Evolutionary conservation across 352 stramenopile species (phyloP).

Genomic region (Pythium phragmitis): DNA sequence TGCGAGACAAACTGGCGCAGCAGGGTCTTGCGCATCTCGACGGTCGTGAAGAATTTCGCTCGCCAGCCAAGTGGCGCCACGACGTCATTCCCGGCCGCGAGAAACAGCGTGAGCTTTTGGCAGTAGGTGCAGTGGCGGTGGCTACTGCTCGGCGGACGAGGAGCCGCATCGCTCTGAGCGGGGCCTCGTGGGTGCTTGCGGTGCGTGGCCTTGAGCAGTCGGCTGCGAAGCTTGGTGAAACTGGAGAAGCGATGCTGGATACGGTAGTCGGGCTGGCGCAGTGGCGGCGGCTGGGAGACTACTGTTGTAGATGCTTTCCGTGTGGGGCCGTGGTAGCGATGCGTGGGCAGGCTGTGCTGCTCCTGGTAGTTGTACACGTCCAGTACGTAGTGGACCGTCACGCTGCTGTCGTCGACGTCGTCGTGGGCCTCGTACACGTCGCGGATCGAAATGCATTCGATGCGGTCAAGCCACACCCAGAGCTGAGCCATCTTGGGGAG

Average conservation of each 20-base stretch:
- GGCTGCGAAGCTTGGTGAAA: constrained; percentile 49
- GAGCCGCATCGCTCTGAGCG: constrained; percentile 11
- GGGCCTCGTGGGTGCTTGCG: constrained; percentile 33
- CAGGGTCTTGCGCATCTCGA: constrained; percentile 27
- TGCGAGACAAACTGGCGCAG: constrained; percentile 28
- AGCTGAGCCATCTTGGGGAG: constrained; percentile 53
- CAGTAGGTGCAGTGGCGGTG: constrained; percentile 24
- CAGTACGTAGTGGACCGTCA: constrained; percentile 51
- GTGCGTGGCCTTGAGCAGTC: constrained; percentile 41
- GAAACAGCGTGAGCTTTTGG: constrained; percentile 33
- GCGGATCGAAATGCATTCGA: constrained; percentile 60
- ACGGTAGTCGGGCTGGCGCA: constrained; percentile 45
- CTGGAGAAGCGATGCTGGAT: constrained; percentile 69
- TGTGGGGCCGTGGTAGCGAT: constrained; percentile 7
- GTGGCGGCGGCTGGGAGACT: constrained; percentile 3
- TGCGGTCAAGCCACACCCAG: constrained; percentile 52
- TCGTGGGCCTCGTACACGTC: constrained; percentile 42
- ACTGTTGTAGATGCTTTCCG: neutral
- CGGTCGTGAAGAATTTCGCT: constrained; percentile 25
- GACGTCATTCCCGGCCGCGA: constrained; percentile 26
- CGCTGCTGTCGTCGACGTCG: constrained; percentile 29
- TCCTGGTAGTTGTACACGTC: constrained; percentile 56
- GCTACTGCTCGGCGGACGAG: constrained; percentile 27
- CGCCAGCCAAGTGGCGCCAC: constrained; percentile 16
- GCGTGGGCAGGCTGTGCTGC: constrained; percentile 34